Conservation (phyloP, 164 flowering plant species). For the Warburgia ugandensis region DNA sequence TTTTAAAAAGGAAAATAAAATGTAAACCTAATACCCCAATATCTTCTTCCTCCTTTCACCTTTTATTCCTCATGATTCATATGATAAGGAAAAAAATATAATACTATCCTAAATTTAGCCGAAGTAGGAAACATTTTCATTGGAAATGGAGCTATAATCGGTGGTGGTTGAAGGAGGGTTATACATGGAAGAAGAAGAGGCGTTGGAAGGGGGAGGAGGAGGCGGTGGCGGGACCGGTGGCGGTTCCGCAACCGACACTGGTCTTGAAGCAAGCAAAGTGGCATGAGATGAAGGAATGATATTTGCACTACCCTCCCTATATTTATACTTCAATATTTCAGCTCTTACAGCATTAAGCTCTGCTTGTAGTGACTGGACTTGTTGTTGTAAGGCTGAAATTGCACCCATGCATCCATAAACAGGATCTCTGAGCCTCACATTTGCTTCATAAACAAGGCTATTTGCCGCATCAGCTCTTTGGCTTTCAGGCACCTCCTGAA, state of each 20-base stretch:
- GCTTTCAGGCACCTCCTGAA: slow-evolving; percentile 79
- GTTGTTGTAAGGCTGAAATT: slow-evolving; percentile 78
- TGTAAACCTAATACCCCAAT: too few species aligned
- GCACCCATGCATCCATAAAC: slow-evolving; percentile 98
- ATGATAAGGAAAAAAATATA: slow-evolving; percentile 5
- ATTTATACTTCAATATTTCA: slow-evolving; percentile 75
- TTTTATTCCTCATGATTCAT: slow-evolving; percentile 12
- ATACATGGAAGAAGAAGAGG: slow-evolving; percentile 39
- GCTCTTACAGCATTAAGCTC: slow-evolving; percentile 69
- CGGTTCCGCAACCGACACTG: slow-evolving; percentile 35
- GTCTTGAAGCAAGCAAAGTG: slow-evolving; percentile 30
- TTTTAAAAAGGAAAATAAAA: too few species aligned
- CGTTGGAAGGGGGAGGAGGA: slow-evolving; percentile 9
- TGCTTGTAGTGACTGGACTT: slow-evolving; percentile 67
- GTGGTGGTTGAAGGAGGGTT: slow-evolving; percentile 29
- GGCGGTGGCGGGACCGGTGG: slow-evolving; percentile 23
- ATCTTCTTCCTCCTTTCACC: too few species aligned
- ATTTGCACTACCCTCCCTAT: slow-evolving; percentile 36
- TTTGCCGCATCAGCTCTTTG: slow-evolving; percentile 87
- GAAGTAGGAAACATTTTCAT: slow-evolving; percentile 52
- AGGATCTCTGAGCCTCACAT: slow-evolving; percentile 83
- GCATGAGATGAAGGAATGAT: slow-evolving; percentile 29
- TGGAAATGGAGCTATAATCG: slow-evolving; percentile 49
- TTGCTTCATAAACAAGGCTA: slow-evolving; percentile 88
- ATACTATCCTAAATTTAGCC: slow-evolving; percentile 22